Base-by-base conservation (phyloP, 2,329 filamentous ascomycete species). In the Cercospora sp. region DNA sequence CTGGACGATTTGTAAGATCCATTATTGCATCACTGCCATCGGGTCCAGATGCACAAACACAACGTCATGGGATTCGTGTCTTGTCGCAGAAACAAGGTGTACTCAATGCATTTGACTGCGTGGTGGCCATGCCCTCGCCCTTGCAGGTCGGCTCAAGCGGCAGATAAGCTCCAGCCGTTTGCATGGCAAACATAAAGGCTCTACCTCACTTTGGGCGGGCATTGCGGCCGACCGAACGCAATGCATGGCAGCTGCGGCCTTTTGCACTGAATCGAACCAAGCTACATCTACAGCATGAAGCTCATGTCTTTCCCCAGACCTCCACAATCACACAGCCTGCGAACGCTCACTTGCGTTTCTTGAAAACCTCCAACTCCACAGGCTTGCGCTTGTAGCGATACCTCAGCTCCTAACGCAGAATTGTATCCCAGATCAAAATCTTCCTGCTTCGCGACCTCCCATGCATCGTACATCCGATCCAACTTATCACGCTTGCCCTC, bases 331-430 rank as follows among this genome's bases (percentile, higher is more conserved):
- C 18, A 26, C 8, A n/a, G 48, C 48, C 36, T 16, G 13, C 7
- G 20, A 9, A 55, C 23, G 23, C 48, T 30, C 23, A 55, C 26
- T n/a, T n/a, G 48, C 48, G 48, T 55, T 31, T 33, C 26, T n/a
- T 31, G 39, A 20, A 26, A 13, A 13, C 23, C 2, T 53, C 31
- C 13, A 36, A 20, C 42, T 63, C 60, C n/a, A 33, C 23, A 2
- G 60, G 36, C 26, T 33, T 20, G 4, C 39, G 28, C 45, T 18
- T 23, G 31, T 31, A 63, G 16, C 48, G 28, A 28, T 20, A 18
- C 45, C 60, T 63, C 36, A 63, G 42, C 26, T 63, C 60, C 20
- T 53, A 18, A 13, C 42, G 36, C 23, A 63, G 42, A 20, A 55
- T 31, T 10, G 42, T 53, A 16, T 63, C 60, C 60, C 60, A 63